Evolutionary conservation across 1,139 yeast genomes (phyloP).

Genomic region (Sugiyamaella neomexicana): DNA sequence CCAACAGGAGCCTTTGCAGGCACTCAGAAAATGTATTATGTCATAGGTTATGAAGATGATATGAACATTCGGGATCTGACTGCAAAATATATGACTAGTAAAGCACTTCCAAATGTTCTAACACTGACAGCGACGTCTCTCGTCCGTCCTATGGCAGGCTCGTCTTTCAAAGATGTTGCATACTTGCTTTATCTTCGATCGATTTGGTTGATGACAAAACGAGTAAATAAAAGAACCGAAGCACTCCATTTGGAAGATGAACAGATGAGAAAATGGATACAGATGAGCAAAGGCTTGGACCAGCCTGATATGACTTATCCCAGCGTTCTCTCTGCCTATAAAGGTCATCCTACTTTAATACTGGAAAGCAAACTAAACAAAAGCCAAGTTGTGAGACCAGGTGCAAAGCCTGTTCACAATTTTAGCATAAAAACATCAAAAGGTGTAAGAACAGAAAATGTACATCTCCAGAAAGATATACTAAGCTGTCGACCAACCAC

Average conservation of each 20-base stretch:
- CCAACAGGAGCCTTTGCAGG: conserved; percentile 18
- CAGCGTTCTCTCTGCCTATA: conserved; percentile 65
- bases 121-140: conserved; percentile 2
- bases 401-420: conserved; percentile 19
- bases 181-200: conserved; percentile 47
- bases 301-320: conserved; percentile 67
- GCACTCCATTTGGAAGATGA: conserved; percentile 44
- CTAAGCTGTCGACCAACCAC: conserved; percentile 58
- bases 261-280: conserved; percentile 51
- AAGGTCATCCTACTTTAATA: conserved; percentile 70
- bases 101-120: conserved; percentile 39
- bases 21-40: conserved; percentile 44
- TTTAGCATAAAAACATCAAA: conserved; percentile 41
- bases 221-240: conserved; percentile 31
- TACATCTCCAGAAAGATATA: conserved; percentile 60
- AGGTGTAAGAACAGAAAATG: conserved; percentile 52
- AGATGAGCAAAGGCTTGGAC: conserved; percentile 59
- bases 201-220: conserved; percentile 7
- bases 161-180: conserved; percentile 46
- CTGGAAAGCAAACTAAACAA: conserved; percentile 61
- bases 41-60: conserved; percentile 60
- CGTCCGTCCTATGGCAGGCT: conserved; percentile 1
- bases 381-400: conserved; percentile 61
- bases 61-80: conserved; percentile 72
- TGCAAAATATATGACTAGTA: conserved; percentile 66